phyloP scores from a whole-genome alignment of 164 flowering plant species.

The Piper betle region DNA sequence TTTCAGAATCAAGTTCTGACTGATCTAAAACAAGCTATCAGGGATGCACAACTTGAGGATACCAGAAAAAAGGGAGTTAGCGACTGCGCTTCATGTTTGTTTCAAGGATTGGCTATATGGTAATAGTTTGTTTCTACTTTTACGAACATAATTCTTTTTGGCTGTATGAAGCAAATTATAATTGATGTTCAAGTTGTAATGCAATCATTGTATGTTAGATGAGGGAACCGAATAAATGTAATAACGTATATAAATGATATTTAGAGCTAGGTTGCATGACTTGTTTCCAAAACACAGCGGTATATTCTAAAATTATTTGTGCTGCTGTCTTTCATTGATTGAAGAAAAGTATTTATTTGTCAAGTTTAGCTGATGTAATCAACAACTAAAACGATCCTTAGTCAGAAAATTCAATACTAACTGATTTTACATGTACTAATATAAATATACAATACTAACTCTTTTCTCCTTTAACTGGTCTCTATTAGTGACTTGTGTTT shows the following conservation, averaged over 20 bases:
- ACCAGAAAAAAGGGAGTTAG: slow-evolving; percentile 65
- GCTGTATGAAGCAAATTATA: background rate
- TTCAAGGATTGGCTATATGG: slow-evolving; percentile 98
- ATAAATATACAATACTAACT: background rate
- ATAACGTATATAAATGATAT: too few relatives aligned
- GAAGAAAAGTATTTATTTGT: background rate
- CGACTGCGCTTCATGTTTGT: slow-evolving; percentile 67
- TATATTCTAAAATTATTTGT: too few relatives aligned
- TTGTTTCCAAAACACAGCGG: too few relatives aligned
- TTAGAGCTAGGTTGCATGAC: too few relatives aligned
- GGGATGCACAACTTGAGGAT: slow-evolving; percentile 75
- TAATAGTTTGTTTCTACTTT: slow-evolving; percentile 16
- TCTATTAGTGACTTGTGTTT: background rate
- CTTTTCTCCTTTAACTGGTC: background rate
- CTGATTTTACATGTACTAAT: background rate
- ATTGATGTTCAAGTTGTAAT: background rate
- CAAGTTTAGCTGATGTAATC: background rate
- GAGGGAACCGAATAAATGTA: too few relatives aligned
- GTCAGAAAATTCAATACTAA: background rate
- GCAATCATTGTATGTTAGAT: background rate
- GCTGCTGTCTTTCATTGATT: background rate
- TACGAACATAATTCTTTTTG: background rate
- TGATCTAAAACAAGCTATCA: slow-evolving; percentile 64
- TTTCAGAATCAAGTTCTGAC: slow-evolving; percentile 52
- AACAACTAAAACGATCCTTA: background rate